Base-by-base conservation (phyloP, 2,329 filamentous ascomycete species). In the Alternaria ethzedia region DNA sequence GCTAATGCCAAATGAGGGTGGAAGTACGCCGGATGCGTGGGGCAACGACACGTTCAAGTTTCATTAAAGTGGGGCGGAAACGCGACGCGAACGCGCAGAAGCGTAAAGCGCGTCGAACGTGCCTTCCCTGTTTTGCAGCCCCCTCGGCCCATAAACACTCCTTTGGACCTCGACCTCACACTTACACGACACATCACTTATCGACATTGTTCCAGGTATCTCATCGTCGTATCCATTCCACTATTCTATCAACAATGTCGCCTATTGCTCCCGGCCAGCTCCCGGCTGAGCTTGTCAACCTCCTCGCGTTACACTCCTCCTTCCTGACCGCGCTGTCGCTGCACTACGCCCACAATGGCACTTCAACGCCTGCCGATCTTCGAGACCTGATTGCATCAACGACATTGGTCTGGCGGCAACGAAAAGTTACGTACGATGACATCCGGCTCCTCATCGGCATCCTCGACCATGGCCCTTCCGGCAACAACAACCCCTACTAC, bases 321-420 rank as follows among this genome's bases (percentile, higher is more conserved):
- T 84, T 86, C 66, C 79, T 86, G 17, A 82, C 80, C 15, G 82
- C 84, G n/a, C 75, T 85, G 12, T 82, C 83, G 6, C 74, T 86
- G 26, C 82, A 85, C 67, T 84, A 82, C 65, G 82, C 84, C 20
- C 84, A 86, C 69, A 83, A 85, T 61, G 83, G 82, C 50, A 81
- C 80, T 12, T 77, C 82, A 6, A 76, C 81, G 15, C 79, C 83
- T n/a, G 78, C 82, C 57, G 78, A 84, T 61, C 70, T 84, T 21
- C 68, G 75, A 23, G 70, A 75, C 21, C 67, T 86, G 28, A 76
- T 80, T 21, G 75, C 79, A 23, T 78, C 79, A 8, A 75, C 83
- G 47, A 81, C 83, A 7, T 75, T 80, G 30, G 78, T 80, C 49
- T 85, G 83, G 80, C 80, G 80, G 59, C 82, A 82, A 61, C 81